These are phyloP conservation scores for Fusarium redolens DNA, from an alignment of 2,329 filamentous ascomycete genomes.

Conservation along the genomic window DNA sequence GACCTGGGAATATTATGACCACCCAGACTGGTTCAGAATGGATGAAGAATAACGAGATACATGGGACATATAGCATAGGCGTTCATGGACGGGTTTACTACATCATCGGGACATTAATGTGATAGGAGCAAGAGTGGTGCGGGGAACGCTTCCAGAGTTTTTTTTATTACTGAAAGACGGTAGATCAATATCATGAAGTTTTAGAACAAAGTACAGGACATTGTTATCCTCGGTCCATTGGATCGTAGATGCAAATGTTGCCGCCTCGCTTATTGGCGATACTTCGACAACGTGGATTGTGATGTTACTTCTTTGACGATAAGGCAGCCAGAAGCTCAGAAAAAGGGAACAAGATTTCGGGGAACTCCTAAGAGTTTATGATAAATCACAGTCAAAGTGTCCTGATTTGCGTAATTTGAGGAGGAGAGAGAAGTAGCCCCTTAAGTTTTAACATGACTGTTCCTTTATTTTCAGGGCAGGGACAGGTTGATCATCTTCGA, in stretches of 20 bases:
- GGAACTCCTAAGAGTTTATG: neutral
- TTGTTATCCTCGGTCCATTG: neutral
- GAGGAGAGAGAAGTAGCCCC: neutral
- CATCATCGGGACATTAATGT: neutral
- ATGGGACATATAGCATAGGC: neutral
- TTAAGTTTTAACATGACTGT: neutral
- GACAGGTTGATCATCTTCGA: neutral
- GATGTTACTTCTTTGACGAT: neutral
- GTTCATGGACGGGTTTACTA: constrained; percentile 11
- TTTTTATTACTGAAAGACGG: neutral
- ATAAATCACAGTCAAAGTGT: neutral
- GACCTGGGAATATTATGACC: constrained; percentile 68
- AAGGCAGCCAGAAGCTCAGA: neutral
- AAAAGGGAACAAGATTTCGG: neutral
- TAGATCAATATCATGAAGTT: neutral
- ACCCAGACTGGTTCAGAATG: constrained; percentile 67
- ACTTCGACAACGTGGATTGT: neutral
- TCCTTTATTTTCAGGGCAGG: neutral
- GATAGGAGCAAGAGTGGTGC: neutral
- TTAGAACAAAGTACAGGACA: neutral
- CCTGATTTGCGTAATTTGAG: neutral
- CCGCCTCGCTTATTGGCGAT: neutral
- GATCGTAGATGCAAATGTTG: neutral
- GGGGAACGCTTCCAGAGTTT: neutral
- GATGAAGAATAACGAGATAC: constrained; percentile 39